Evolutionary conservation across 192 early-diverging fungal genomes (phyloP), one percentile per base, ranked within the genome.

Genomic region (Coemansia sp.): DNA sequence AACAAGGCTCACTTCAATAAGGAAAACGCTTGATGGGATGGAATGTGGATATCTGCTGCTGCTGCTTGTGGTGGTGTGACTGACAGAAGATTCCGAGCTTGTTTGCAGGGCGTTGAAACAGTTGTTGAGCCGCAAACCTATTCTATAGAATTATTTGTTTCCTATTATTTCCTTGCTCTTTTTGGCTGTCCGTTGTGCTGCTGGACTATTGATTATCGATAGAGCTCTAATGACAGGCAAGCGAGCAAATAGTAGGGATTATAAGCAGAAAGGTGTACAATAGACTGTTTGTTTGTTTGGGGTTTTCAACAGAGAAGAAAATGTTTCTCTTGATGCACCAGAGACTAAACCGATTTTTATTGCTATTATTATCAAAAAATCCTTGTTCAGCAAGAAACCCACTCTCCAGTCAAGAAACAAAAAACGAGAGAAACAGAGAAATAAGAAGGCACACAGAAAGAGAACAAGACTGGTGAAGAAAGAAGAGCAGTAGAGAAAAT

Each of bases 31-130:
- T 23, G 26, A 26, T 26, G 26, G 26, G 26, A 26, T 26, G 26
- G 26, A 26, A 26, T 26, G 26, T 26, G 26, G 26, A 26, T 26
- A 26, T 26, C 26, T 26, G 26, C 26, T 26, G 26, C 26, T 53
- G 50, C n/a, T n/a, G n/a, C n/a, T n/a, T n/a, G n/a, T n/a, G n/a
- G 19, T 53, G 50, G 50, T 53, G 50, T 53, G 50, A 53, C n/a
- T 21, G 50, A 13, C 43, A 44, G 13, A 13, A 9, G 50, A 0
- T 23, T 26, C 26, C 26, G 21, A 53, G 21, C 18, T 53, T 6
- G 18, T 26, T 26, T 26, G 26, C 26, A 26, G 26, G 26, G 26
- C 26, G 26, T 26, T 26, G 1, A 26, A 26, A 26, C 26, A 26
- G 26, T 26, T 26, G 26, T 26, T 26, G 26, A 26, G 26, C 1